phyloP scores from a whole-genome alignment of 352 stramenopile species.

The Pythium grandisporangium region DNA sequence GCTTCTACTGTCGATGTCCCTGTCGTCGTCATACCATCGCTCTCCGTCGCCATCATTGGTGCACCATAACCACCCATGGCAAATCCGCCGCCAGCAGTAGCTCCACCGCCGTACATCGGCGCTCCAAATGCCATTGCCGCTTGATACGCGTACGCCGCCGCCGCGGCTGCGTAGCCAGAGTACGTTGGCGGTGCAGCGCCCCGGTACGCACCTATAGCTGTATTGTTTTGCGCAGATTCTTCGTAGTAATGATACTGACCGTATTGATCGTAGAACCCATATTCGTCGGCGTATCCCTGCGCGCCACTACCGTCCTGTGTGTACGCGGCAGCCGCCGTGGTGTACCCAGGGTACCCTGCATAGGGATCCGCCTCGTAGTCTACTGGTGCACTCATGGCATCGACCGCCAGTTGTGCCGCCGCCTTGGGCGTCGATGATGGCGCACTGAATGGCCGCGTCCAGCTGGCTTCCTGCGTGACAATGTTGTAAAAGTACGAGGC shows the following conservation, averaged over 20 bases:
- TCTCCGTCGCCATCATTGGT: constrained; percentile 19
- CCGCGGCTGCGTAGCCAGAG: constrained; percentile 27
- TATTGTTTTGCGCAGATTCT: constrained; percentile 11
- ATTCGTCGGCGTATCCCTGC: constrained; percentile 55
- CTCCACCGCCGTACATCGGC: constrained; percentile 36
- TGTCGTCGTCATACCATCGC: constrained; percentile 6
- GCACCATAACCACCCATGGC: constrained; percentile 25
- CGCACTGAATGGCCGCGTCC: constrained; percentile 53
- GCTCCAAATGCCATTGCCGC: constrained; percentile 31
- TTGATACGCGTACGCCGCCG: constrained; percentile 51
- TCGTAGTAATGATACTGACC: constrained; percentile 84
- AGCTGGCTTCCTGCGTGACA: constrained; percentile 79
- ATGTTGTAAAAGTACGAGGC: constrained; percentile 88
- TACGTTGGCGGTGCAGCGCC: constrained; percentile 21
- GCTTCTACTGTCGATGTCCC: constrained; percentile 5
- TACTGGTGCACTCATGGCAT: constrained; percentile 12
- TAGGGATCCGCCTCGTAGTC: constrained; percentile 36
- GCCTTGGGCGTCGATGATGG: constrained; percentile 21
- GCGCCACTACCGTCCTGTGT: constrained; percentile 3
- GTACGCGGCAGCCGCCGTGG: constrained; percentile 23
- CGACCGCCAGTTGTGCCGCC: too few relatives aligned
- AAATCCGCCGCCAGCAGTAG: constrained; percentile 31
- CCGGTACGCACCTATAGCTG: constrained; percentile 17
- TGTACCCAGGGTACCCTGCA: constrained; percentile 4
- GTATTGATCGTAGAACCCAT: constrained; percentile 74